Base-by-base conservation (phyloP, 2,329 filamentous ascomycete genomes). In the Coccinonectria pachysandricola region DNA sequence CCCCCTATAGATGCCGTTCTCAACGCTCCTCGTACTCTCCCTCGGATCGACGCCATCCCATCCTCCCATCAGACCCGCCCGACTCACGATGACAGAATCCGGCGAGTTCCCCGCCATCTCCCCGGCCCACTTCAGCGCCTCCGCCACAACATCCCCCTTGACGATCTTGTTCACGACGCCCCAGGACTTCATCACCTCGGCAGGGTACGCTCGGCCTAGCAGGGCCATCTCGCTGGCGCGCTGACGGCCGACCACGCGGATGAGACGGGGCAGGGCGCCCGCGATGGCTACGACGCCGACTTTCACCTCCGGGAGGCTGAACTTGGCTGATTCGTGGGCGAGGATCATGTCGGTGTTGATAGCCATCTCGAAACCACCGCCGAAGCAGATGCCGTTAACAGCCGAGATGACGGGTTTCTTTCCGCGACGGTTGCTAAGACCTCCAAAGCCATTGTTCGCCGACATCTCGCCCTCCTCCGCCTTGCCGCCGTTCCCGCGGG, bases 331-430 rank as follows among this genome's bases (percentile, higher is more conserved):
- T 4, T 43, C 36, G 5, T 56, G 48, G 3, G 79, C 79, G 12
- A 86, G 55, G 4, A 83, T 65, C 23, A 87, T 55, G 54, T 87
- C 81, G 37, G 69, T 71, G 50, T 84, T 83, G 19, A 78, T 58
- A 10, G 70, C 65, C 59, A 85, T 82, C 58, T 87, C 81, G 50
- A 79, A 74, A 2, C 79, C 81, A 27, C 80, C 80, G 12, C 80
- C 81, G 19, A 80, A 61, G 35, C 77, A 80, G 10, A 79, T 59
- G 3, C 80, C 81, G 46, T 84, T 82, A 15, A 85, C 76, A 2
- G 80, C 81, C 4, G 75, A 77, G 17, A 86, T 68, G 27, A 87
- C 62, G 3, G 80, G 81, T 46, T 86, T 86, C 50, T 70, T 72
- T 24, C 79, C 79, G 3, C 53, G 49, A 19, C 79, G 64, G 35